A percentile compares a stretch with the other conserved stretches of the same genome.
These are phyloP conservation scores for Paradendryphiella salina DNA, from an alignment of 2,329 filamentous ascomycete genomes.

Conservation along the genomic window DNA sequence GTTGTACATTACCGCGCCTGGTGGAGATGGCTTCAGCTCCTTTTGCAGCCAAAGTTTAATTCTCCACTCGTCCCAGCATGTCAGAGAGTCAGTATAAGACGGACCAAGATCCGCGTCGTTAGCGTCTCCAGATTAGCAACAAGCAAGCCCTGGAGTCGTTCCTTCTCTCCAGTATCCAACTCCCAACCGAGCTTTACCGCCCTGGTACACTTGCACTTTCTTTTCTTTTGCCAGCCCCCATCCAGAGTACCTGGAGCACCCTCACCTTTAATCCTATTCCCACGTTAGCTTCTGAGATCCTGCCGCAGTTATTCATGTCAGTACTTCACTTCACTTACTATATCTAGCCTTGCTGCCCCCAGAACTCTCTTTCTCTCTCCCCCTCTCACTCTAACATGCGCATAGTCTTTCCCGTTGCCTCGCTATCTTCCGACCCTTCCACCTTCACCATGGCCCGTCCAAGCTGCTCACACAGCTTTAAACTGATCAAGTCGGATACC, in stretches of 20 bases:
- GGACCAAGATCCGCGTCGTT: slow-evolving; percentile 36
- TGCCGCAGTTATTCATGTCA: slow-evolving; percentile 25
- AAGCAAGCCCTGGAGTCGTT: slow-evolving; percentile 21
- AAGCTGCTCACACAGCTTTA: slow-evolving; percentile 55
- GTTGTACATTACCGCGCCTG: slow-evolving; percentile 34
- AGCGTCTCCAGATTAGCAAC: slow-evolving; percentile 33
- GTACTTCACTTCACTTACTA: slow-evolving; percentile 26
- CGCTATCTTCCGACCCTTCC: slow-evolving; percentile 1
- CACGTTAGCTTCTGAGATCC: slow-evolving; percentile 28
- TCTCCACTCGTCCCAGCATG: slow-evolving; percentile 22
- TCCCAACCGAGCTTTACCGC: slow-evolving; percentile 21
- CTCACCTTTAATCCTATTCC: slow-evolving; percentile 34
- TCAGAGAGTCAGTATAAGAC: slow-evolving; percentile 42
- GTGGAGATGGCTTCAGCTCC: slow-evolving; percentile 30
- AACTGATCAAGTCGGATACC: slow-evolving; percentile 57
- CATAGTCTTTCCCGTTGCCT: slow-evolving; percentile 21
- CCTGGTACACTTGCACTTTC: slow-evolving; percentile 34
- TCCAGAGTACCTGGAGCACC: slow-evolving; percentile 29
- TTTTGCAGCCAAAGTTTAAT: slow-evolving; percentile 31
- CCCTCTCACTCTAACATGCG: slow-evolving; percentile 27
- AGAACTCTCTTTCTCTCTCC: slow-evolving; percentile 13
- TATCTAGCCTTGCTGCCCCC: slow-evolving; percentile 29
- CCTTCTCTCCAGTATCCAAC: slow-evolving; percentile 21
- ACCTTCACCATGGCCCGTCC: slow-evolving; percentile 51
- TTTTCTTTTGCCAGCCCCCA: slow-evolving; percentile 47